Evolutionary conservation across 345 rosid species (phyloP).

Genomic region (Boechera retrofracta): DNA sequence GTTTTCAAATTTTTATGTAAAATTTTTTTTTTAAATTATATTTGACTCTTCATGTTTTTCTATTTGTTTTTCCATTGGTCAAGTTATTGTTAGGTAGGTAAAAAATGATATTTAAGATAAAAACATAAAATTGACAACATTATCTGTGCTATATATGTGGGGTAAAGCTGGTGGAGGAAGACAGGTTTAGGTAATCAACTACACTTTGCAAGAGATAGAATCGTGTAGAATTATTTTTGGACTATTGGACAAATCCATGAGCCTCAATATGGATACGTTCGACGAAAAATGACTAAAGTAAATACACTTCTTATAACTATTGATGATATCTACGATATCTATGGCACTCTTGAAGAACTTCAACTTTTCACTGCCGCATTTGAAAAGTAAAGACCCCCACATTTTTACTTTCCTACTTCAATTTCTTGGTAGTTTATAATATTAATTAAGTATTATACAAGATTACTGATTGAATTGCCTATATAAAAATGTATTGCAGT

Average conservation of each 20-base stretch:
- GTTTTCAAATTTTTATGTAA: too few relatives aligned
- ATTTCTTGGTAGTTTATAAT: not conserved
- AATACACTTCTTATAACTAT: slow-evolving; percentile 32
- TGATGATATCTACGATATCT: slow-evolving; percentile 54
- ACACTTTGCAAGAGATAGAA: slow-evolving; percentile 48
- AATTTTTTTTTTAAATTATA: too few relatives aligned
- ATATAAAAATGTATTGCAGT: slow-evolving; percentile 22
- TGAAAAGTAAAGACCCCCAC: slow-evolving; percentile 39
- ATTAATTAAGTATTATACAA: too few relatives aligned
- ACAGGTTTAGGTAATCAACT: slow-evolving; percentile 41
- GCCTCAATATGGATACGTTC: slow-evolving; percentile 40
- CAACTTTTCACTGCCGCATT: slow-evolving; percentile 44
- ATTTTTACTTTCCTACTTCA: not conserved
- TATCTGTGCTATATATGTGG: slow-evolving; percentile 1
- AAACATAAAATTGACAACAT: too few relatives aligned
- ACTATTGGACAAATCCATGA: slow-evolving; percentile 38
- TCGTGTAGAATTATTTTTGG: slow-evolving; percentile 55
- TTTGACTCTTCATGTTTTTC: too few relatives aligned
- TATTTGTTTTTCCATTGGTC: too few relatives aligned
- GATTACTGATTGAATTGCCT: not conserved
- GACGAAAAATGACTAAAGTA: slow-evolving; percentile 42
- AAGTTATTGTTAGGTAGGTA: too few relatives aligned
- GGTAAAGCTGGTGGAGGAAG: slow-evolving; percentile 52
- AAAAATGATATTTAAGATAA: too few relatives aligned
- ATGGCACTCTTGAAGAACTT: slow-evolving; percentile 57